Base-by-base conservation (phyloP, 345 rosid species). In the Dimocarpus longan region DNA sequence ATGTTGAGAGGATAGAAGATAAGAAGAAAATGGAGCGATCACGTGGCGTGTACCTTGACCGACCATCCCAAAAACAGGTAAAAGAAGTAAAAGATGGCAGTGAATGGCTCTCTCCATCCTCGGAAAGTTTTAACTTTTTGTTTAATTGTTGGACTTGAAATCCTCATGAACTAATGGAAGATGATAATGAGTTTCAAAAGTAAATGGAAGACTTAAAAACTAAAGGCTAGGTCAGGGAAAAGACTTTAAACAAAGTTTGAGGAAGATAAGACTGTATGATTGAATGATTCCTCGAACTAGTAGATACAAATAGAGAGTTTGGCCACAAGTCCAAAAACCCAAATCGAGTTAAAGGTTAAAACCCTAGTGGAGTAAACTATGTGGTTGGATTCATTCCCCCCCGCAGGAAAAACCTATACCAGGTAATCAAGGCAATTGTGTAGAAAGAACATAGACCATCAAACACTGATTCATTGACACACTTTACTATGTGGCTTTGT, bases 1-100 rank as follows among this genome's bases (percentile, higher is more conserved):
- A 28, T 73, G 78, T 64, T 54, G 68, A 3, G 68, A 52, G 43
- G 68, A 65, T 37, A 11, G 66, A 48, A 81, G 22, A 11, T 8
- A 46, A 56, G 26, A 46, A 50, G 60, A 59, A 42, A 71, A 50
- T 13, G 44, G 43, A 52, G 44, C 5, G 22, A 52, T n/a, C 75
- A 71, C 75, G 44, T 71, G 63, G 13, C 75, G 12, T 71, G 60
- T 16, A 39, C 75, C 7, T 50, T 8, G 2, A 39, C 24, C 22
- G 44, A 71, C 40, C 16, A 13, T 5, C 43, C 24, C 40, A 24
- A 71, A 60, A 48, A 0, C 16, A 71, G 18, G 62, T 11, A 71
- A 50, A n/a, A 26, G 12, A 10, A 9, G 8, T 19, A 21, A 69
- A 42, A 12, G 39, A 69, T 2, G 28, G 59, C 59, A 22, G 32